Base-by-base conservation (phyloP, 169 alveolate genomes). In the Cryptosporidium ryanae region DNA sequence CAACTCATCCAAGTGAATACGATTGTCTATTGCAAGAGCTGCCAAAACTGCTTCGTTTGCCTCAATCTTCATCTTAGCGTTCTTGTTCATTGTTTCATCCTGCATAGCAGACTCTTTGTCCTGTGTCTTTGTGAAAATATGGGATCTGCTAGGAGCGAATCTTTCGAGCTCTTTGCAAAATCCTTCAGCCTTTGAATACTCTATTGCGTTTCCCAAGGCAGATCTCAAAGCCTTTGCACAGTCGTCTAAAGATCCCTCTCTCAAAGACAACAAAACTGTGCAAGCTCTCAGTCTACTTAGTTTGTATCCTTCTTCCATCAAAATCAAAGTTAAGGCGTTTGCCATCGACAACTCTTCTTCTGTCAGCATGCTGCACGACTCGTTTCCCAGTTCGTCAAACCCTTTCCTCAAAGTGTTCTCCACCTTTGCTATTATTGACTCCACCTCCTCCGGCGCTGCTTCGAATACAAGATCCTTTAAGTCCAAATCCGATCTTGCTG, bases 221-320 rank as follows among this genome's bases (percentile, higher is more conserved):
- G 87, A 76, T 23, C 87, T 76, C 23, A 76, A 17, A 0, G 87
- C 21, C 21, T 59, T 59, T 21, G 76, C 76, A 76, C 87, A 76
- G 46, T 76, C 87, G 12, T 76, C 87, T 23, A 76, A 32, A 32
- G 87, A 76, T 4, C 87, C 87, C 46, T 76, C 64, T 59, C 44
- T 55, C 21, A 76, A 46, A 38, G 87, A 55, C 6, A 76, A 59
- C 18, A 76, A n/a, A 43, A 55, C 68, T 3, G 50, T 48, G 43
- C 87, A 76, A 23, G 87, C 70, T 43, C 87, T 55, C 17, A 52
- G 8, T 38, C 71, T 76, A 44, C 87, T 76, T 59, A 76, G 23
- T 17, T 43, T 61, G 21, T 76, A 76, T 21, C 87, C 87, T 18
- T 76, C 71, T 38, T 76, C 87, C 6, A 76, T 10, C 13, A 61